Evolutionary conservation across 2,329 filamentous ascomycete species (phyloP), one percentile per base, ranked within the genome.

Genomic region (Sporothrix luriei): DNA sequence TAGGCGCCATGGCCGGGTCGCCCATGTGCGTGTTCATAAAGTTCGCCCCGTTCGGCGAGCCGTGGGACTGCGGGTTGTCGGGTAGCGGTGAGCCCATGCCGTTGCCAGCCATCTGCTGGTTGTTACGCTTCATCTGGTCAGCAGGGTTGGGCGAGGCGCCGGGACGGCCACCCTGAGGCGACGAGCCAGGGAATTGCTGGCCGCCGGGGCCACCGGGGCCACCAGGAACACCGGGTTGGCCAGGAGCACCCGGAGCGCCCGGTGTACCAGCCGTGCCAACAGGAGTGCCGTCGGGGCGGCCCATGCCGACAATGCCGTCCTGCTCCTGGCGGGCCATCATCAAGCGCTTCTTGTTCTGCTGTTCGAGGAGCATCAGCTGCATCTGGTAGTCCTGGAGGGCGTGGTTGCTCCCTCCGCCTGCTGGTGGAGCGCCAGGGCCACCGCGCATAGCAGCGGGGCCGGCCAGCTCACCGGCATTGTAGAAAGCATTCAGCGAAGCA

Each of bases 351-450:
- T 94, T 94, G 75, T 94, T 94, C 80, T 94, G 91, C 79, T 94
- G 91, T 79, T 94, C 91, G 19, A 94, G 84, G 65, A 94, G 81
- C 91, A 73, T 94, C 77, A 94, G 81, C 78, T 94, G 91, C 91
- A 94, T 94, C 81, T 94, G 91, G 76, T 94, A 94, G 78, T 95
- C 91, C 79, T 94, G 91, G 59, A 94, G 83, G 26, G 91, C 91
- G 78, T 94, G 91, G 77, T 93, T 94, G 79, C 90, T 91, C 66
- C 82, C 84, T 74, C 80, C 84, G 72, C 80, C 83, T 19, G 79
- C 80, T 73, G 84, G 83, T 46, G 79, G 80, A 70, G 79, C 82
- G 51, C 80, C 83, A 38, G 83, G 73, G 81, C 80, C 84, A 46
- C 81, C 79, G 69, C 90, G 85, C 82, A 92, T 90, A 68, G 82